Conservation (phyloP, 192 early-diverging fungal genomes). For the Powellomyces hirtus region DNA sequence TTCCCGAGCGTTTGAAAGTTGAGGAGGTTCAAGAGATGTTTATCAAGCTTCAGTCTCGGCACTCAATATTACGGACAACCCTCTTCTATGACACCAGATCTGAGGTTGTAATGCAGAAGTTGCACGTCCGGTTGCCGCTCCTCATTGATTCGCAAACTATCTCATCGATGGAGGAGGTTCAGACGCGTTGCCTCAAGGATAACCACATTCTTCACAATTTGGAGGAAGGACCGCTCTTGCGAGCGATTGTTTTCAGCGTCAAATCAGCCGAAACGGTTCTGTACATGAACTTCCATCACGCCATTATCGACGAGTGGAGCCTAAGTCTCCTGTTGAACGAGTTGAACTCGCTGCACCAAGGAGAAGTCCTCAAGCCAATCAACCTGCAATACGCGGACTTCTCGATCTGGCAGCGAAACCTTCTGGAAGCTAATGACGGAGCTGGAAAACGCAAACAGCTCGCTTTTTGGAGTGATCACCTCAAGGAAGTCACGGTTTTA, state of each 20-base stretch:
- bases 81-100: neutral
- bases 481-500: neutral
- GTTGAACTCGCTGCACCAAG: neutral
- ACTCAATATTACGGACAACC: neutral
- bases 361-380: neutral
- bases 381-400: conserved; percentile 19
- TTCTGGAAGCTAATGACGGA: neutral
- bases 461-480: conserved; percentile 2
- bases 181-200: no score
- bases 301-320: conserved; percentile 1
- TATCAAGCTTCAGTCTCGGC: neutral
- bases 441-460: neutral
- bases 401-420: conserved; percentile 10
- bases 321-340: conserved; percentile 6
- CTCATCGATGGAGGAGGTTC: no score
- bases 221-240: no score
- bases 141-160: no score
- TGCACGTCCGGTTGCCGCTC: no score
- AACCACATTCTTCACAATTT: no score
- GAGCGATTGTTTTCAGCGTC: no score
- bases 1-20: neutral
- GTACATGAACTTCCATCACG: conserved; percentile 14
- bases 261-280: no score
- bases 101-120: neutral
- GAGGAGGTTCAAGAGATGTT: neutral